Conservation (phyloP, 441 rosid genomes). For the Erodium moschatum region DNA sequence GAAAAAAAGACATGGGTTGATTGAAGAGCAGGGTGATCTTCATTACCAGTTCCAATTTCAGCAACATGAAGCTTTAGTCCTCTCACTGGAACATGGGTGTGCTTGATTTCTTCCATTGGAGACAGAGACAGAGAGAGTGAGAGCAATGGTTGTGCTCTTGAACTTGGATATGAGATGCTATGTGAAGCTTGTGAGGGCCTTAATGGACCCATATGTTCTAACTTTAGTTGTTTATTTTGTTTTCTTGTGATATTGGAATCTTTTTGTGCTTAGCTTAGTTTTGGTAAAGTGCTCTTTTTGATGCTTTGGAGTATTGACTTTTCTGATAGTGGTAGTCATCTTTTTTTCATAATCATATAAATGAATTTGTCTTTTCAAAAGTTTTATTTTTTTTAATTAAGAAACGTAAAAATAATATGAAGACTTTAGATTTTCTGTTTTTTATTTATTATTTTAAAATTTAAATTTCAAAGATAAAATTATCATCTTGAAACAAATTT, state of each 20-base stretch:
- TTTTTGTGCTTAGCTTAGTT: neutral
- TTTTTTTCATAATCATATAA: too few relatives aligned
- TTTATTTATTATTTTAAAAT: too few relatives aligned
- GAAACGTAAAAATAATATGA: too few relatives aligned
- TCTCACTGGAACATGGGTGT: slow-evolving; percentile 30
- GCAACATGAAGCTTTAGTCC: slow-evolving; percentile 44
- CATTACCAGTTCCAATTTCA: slow-evolving; percentile 32
- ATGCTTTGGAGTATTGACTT: too few relatives aligned
- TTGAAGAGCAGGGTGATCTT: neutral
- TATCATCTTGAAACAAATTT: too few relatives aligned
- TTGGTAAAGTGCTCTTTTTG: too few relatives aligned
- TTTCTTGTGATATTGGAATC: neutral
- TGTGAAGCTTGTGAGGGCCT: neutral
- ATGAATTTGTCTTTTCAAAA: too few relatives aligned
- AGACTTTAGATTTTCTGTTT: too few relatives aligned
- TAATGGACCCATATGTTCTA: neutral
- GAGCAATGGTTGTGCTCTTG: neutral
- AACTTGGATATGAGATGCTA: neutral
- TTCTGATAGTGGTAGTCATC: too few relatives aligned
- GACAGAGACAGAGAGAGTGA: neutral
- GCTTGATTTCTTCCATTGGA: slow-evolving; percentile 37
- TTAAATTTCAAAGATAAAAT: too few relatives aligned
- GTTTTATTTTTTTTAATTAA: too few relatives aligned
- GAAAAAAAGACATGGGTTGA: neutral
- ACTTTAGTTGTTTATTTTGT: neutral